Evolutionary conservation across 257 asterid species (phyloP).

Genomic region (Echites panduratus): DNA sequence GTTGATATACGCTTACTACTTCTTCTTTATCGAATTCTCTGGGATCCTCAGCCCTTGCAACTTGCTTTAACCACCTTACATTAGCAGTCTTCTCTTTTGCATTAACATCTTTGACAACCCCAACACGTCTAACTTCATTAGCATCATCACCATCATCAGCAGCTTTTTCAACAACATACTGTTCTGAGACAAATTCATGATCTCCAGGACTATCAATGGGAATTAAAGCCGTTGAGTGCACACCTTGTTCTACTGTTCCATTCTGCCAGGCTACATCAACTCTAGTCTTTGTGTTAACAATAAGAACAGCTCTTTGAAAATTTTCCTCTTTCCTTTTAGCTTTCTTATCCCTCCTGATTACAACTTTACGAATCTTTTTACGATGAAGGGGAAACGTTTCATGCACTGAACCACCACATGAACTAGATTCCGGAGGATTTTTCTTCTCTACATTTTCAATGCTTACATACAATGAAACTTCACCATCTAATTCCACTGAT

Average conservation of each 20-base stretch:
- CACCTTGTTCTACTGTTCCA: slow-evolving; percentile 55
- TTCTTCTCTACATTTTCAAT: slow-evolving; percentile 32
- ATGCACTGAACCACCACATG: slow-evolving; percentile 42
- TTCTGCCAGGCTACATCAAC: slow-evolving; percentile 96
- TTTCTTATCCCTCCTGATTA: slow-evolving; percentile 75
- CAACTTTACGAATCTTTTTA: slow-evolving; percentile 81
- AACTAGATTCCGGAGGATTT: slow-evolving; percentile 32
- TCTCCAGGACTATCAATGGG: slow-evolving; percentile 95
- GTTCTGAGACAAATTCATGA: slow-evolving; percentile 97
- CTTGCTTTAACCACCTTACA: slow-evolving; percentile 88
- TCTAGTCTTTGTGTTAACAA: slow-evolving; percentile 61
- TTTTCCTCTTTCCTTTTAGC: slow-evolving; percentile 72
- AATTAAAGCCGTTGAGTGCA: slow-evolving; percentile 69
- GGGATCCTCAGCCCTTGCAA: slow-evolving; percentile 77
- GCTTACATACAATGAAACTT: slow-evolving; percentile 32
- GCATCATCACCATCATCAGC: slow-evolving; percentile 62
- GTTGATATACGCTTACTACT: slow-evolving; percentile 93
- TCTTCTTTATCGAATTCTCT: slow-evolving; percentile 90
- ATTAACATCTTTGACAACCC: slow-evolving; percentile 79
- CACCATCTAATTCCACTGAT: slow-evolving; percentile 31
- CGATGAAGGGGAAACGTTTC: slow-evolving; percentile 64
- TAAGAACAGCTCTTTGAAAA: slow-evolving; percentile 76
- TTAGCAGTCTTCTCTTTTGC: slow-evolving; percentile 87
- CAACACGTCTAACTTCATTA: slow-evolving; percentile 69
- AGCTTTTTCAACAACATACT: slow-evolving; percentile 92